Conservation (phyloP, 2,329 filamentous ascomycete genomes). For the Fusarium bulbicola region DNA sequence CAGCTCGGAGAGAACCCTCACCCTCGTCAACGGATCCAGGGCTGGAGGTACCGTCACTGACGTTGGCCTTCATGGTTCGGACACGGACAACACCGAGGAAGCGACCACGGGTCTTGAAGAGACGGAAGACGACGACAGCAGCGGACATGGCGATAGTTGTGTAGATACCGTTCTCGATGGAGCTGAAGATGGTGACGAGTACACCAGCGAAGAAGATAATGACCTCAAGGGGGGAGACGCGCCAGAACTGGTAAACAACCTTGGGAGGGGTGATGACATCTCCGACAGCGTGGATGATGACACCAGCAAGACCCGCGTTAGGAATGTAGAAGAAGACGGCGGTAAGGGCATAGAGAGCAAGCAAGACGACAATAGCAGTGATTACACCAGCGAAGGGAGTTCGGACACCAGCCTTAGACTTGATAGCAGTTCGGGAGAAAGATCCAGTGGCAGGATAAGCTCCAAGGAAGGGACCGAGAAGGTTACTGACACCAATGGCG, state of each 20-base stretch:
- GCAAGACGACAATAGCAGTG: constrained; percentile 81
- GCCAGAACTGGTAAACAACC: constrained; percentile 88
- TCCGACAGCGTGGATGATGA: constrained; percentile 91
- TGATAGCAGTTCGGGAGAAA: constrained; percentile 91
- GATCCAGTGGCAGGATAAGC: constrained; percentile 89
- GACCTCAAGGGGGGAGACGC: constrained; percentile 82
- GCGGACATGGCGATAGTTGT: constrained; percentile 76
- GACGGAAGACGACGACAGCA: constrained; percentile 77
- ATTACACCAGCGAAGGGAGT: constrained; percentile 88
- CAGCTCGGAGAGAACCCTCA: constrained; percentile 48
- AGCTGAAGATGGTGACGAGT: constrained; percentile 80
- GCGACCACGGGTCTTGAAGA: constrained; percentile 79
- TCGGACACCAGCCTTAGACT: constrained; percentile 90
- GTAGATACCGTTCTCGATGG: constrained; percentile 89
- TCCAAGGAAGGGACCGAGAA: constrained; percentile 81
- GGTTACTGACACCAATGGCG: constrained; percentile 78
- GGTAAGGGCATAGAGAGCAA: constrained; percentile 85
- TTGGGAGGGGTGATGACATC: constrained; percentile 87
- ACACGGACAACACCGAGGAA: constrained; percentile 84
- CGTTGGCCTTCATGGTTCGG: constrained; percentile 84
- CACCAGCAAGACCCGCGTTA: constrained; percentile 75
- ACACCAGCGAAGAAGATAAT: constrained; percentile 88
- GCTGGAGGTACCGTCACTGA: constrained; percentile 59
- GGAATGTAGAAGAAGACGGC: constrained; percentile 92
- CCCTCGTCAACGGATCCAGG: constrained; percentile 57